A percentile compares a stretch with the other conserved stretches of the same genome.
Evolutionary conservation across 192 early-diverging fungal genomes (phyloP).

Genomic region (Umbelopsis vinacea): DNA sequence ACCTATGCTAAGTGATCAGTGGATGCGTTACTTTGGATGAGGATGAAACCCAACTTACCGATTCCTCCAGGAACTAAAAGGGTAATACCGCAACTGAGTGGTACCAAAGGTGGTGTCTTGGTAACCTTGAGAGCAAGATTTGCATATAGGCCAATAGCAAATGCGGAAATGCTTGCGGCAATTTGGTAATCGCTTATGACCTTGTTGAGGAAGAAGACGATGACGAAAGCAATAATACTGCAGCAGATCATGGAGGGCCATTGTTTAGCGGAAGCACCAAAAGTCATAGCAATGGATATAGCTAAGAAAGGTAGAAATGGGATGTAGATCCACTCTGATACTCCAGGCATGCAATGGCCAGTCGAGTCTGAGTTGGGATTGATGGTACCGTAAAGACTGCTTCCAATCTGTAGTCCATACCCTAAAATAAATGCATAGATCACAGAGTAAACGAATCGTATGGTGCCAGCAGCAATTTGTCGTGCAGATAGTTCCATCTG

Average conservation of each 20-base stretch:
- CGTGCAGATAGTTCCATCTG: slow-evolving; percentile 83
- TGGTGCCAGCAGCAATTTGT: slow-evolving; percentile 84
- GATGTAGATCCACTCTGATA: slow-evolving; percentile 45
- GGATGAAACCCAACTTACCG: no score
- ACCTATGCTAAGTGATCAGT: not conserved
- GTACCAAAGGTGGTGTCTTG: slow-evolving; percentile 61
- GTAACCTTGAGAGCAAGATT: slow-evolving; percentile 39
- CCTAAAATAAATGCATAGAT: slow-evolving; percentile 82
- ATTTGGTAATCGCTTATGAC: slow-evolving; percentile 33
- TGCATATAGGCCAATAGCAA: slow-evolving; percentile 39
- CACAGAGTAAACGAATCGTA: slow-evolving; percentile 39
- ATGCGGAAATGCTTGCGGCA: slow-evolving; percentile 33
- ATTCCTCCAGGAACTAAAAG: slow-evolving; percentile 83
- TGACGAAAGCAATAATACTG: slow-evolving; percentile 40
- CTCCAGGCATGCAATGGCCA: slow-evolving; percentile 14
- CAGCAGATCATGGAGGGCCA: slow-evolving; percentile 36
- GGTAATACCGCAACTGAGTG: slow-evolving; percentile 79
- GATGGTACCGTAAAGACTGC: slow-evolving; percentile 36
- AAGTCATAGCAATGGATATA: slow-evolving; percentile 58
- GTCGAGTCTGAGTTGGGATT: slow-evolving; percentile 26
- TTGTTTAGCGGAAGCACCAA: slow-evolving; percentile 58
- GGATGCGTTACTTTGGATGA: no score
- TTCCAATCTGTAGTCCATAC: slow-evolving; percentile 64
- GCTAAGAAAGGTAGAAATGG: slow-evolving; percentile 49
- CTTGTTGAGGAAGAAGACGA: slow-evolving; percentile 32